A percentile compares a stretch with the other conserved stretches of the same genome.
These are phyloP conservation scores for Exophiala sideris DNA, from an alignment of 2,329 filamentous ascomycete species.

Conservation along the genomic window DNA sequence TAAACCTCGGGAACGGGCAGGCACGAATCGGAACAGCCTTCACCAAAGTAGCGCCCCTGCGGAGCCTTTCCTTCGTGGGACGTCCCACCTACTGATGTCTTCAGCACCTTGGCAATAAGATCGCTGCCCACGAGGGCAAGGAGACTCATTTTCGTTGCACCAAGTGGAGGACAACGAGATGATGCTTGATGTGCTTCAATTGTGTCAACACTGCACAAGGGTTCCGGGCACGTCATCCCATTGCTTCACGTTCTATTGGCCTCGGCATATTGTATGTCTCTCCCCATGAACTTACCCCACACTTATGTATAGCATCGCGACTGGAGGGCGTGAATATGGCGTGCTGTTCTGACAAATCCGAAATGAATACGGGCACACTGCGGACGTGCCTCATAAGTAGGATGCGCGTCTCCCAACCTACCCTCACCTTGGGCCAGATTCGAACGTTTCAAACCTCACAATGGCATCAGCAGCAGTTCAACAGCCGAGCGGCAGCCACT, in stretches of 20 bases:
- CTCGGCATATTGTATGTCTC: conserved; percentile 7
- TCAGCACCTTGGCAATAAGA: too few species aligned
- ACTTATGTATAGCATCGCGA: conserved; percentile 20
- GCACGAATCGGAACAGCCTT: too few species aligned
- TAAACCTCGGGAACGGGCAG: too few species aligned
- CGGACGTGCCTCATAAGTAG: conserved; percentile 17
- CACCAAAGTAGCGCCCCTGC: too few species aligned
- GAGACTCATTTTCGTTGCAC: too few species aligned
- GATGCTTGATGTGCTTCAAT: conserved; percentile 2
- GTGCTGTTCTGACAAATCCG: conserved; percentile 30
- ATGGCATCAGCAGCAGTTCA: conserved; percentile 30
- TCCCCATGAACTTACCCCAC: conserved; percentile 18
- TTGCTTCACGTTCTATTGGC: conserved; percentile 11
- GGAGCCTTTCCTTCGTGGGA: too few species aligned
- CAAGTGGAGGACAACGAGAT: conserved; percentile 4
- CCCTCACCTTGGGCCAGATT: background rate
- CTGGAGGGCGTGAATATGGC: conserved; percentile 17
- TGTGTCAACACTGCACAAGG: conserved; percentile 1
- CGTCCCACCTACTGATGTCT: too few species aligned
- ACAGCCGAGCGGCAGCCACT: conserved; percentile 22
- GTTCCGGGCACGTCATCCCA: conserved; percentile 16
- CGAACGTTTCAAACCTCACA: conserved; percentile 7
- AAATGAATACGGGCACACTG: background rate
- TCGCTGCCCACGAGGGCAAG: too few species aligned
- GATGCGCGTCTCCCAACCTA: background rate